Conservation (phyloP, 2,329 filamentous ascomycete species). For the Aureobasidium sp. region DNA sequence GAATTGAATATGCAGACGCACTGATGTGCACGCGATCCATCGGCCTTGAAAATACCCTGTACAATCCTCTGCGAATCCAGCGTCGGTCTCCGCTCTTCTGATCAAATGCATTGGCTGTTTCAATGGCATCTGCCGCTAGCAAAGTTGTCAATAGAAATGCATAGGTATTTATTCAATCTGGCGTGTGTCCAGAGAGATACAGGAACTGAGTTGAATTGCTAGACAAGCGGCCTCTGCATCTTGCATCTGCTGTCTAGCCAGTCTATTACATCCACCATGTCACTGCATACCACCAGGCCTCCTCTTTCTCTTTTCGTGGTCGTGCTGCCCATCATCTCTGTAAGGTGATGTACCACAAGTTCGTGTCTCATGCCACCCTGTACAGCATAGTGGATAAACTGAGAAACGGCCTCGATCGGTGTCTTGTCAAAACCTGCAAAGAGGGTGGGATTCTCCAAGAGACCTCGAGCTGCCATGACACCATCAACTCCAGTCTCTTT, state of each 20-base stretch:
- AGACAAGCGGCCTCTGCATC: conserved; percentile 5
- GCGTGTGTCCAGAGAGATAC: no score
- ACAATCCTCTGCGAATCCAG: no score
- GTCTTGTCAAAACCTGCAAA: conserved; percentile 53
- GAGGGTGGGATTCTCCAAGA: conserved; percentile 61
- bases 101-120: no score
- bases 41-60: neutral
- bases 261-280: conserved; percentile 30
- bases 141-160: no score
- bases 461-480: conserved; percentile 63
- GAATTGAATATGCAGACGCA: neutral
- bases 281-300: conserved; percentile 42
- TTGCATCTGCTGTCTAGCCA: conserved; percentile 26
- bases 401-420: conserved; percentile 56
- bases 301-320: conserved; percentile 52
- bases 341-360: conserved; percentile 58
- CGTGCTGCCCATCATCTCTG: conserved; percentile 57
- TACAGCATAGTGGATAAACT: conserved; percentile 54
- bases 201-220: no score
- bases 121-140: no score
- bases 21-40: no score
- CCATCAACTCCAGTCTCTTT: conserved; percentile 35
- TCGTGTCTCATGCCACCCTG: conserved; percentile 38
- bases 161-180: no score
- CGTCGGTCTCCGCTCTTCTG: no score